Base-by-base conservation (phyloP, 306 rosid genomes). In the Medicago ruthenica region DNA sequence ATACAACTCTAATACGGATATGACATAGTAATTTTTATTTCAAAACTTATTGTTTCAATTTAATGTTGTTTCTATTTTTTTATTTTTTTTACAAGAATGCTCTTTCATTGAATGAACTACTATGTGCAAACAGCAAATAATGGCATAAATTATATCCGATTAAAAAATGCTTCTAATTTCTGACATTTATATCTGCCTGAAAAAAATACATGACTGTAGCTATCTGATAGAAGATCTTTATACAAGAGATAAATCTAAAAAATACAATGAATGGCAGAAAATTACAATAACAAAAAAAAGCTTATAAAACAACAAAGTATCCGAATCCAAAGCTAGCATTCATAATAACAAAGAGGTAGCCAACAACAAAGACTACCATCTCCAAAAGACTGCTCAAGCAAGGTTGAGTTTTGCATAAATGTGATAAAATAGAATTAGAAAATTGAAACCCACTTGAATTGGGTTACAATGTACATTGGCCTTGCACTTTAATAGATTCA, bases 381-480 rank as follows among this genome's bases (percentile, higher is more conserved):
- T 63, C 17, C 67, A 65, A 20, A 34, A 60, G 34, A 66, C 45
- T 64, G 3, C 42, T 70, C 55, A 27, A 62, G 71, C 53, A 72
- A 76, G 48, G 73, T 63, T 13, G 1, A 76, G 67, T 53, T 53
- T 60, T 21, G 48, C 62, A 44, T n/a, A 71, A 81, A 65, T 50
- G 37, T 54, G 68, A 54, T 80, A 51, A 57, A 42, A 67, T 61
- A 70, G 68, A 59, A 62, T 71, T 71, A 42, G 74, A 60, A 59
- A 57, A 67, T 71, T 48, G 74, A 60, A 60, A 80, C 71, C 67
- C 27, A 34, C 63, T 47, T 27, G 34, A 34, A 5, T 44, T 58
- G 61, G 68, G 81, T 70, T 31, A 48, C 65, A 74, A 76, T 73
- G 84, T 79, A 83, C 78, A 75, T 6, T 78, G 67, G 65, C 55